Base-by-base conservation (phyloP, 2,329 filamentous ascomycete species). In the Penicillium sp. region DNA sequence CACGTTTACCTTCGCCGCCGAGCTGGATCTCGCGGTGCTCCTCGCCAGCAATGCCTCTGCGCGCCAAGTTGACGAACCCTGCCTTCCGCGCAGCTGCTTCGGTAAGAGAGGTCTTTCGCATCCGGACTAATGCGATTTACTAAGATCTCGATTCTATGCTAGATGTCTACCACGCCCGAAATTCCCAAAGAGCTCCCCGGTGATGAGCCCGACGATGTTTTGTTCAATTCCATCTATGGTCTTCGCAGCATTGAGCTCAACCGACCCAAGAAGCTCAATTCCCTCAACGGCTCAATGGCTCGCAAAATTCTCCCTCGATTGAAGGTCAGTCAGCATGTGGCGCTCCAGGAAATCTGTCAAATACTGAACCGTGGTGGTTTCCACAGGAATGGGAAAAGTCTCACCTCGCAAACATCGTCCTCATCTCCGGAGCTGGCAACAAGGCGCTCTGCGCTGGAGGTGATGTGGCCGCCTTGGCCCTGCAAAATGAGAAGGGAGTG, bases 191-290 rank as follows among this genome's bases (percentile, higher is more conserved):
- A 89, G 69, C 81, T 85, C 56, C 82, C 84, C 26, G 85, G 80
- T 60, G 92, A 97, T 78, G 88, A 93, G 56, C 83, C 89, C 64
- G 89, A 96, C 75, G 95, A 99, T 85, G 95, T 99, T 68, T 83
- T 97, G 62, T 99, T 99, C 84, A 88, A 87, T 78, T 92, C 87
- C 74, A 84, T 90, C 70, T 97, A 95, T 78, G 95, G 95, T 65
- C 85, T 98, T 54, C 91, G 95, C 65, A 93, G 90, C 69, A 89
- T 99, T 73, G 90, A 97, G 80, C 90, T 99, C 69, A 99, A 99
- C 82, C 89, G 95, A 61, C 95, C 94, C 6, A 84, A 86, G 74
- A 97, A 97, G 81, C 85, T 93, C 76, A 98, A 99, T 80, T 90
- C 94, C 28, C 87, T 99, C 68, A 93, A 96, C 77, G 91, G 84